phyloP scores from a whole-genome alignment of 2,329 filamentous ascomycete species.

The Hypoxylon sp. region DNA sequence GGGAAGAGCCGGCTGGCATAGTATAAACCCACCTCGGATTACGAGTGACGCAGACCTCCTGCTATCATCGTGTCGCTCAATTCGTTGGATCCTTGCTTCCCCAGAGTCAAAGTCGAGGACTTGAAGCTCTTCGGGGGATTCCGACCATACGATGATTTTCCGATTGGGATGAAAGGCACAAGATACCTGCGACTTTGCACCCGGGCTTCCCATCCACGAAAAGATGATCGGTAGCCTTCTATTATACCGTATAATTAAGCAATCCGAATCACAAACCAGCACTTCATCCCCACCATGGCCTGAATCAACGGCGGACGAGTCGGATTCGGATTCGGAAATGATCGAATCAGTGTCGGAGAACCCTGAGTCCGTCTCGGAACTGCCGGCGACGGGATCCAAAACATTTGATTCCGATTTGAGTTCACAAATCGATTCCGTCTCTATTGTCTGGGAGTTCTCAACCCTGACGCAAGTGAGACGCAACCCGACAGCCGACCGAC shows the following conservation, averaged over 20 bases:
- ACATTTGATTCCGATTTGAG: neutral
- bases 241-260: neutral
- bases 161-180: constrained; percentile 12
- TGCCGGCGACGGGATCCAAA: neutral
- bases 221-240: neutral
- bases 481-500: neutral
- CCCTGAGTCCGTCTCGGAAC: neutral
- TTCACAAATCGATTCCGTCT: neutral
- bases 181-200: constrained; percentile 4
- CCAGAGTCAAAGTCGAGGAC: constrained; percentile 5
- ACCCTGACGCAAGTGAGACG: neutral
- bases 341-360: neutral
- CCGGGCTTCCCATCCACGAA: neutral
- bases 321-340: neutral
- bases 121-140: constrained; percentile 2
- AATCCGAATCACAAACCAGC: neutral
- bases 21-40: neutral
- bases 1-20: neutral
- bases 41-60: neutral
- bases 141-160: constrained; percentile 2
- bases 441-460: neutral
- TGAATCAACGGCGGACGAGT: neutral
- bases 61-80: neutral
- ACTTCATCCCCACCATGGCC: neutral
- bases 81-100: neutral